These are phyloP conservation scores for Saitoella complicata DNA, from an alignment of 805 yeast genomes.

Conservation along the genomic window DNA sequence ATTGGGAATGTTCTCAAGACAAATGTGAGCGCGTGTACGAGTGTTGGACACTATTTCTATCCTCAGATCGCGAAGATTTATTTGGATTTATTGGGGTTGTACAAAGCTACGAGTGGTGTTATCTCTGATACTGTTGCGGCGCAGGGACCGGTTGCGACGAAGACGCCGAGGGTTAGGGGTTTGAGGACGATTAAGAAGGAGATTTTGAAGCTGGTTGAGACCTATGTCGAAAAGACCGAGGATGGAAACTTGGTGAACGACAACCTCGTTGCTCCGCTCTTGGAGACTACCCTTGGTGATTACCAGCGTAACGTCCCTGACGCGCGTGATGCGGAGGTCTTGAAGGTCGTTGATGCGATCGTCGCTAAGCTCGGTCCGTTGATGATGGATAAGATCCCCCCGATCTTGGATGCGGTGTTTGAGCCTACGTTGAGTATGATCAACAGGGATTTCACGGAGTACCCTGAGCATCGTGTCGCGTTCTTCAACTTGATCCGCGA, in stretches of 20 bases:
- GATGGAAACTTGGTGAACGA: constrained; percentile 69
- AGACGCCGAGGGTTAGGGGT: constrained; percentile 88
- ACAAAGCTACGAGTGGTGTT: constrained; percentile 75
- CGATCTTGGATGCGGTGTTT: constrained; percentile 77
- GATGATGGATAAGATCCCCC: constrained; percentile 79
- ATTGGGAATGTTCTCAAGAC: constrained; percentile 90
- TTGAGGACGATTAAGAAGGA: constrained; percentile 94
- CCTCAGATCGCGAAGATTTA: constrained; percentile 77
- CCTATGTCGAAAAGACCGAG: constrained; percentile 75
- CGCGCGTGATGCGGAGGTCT: constrained; percentile 94
- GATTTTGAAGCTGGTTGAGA: constrained; percentile 72
- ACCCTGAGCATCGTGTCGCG: constrained; percentile 95
- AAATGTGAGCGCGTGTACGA: constrained; percentile 85
- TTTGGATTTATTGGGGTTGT: constrained; percentile 75
- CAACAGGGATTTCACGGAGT: constrained; percentile 85
- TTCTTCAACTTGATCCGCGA: constrained; percentile 81
- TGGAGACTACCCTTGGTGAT: constrained; percentile 75
- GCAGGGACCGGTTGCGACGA: constrained; percentile 80
- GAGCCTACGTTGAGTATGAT: constrained; percentile 93
- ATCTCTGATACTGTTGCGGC: constrained; percentile 63
- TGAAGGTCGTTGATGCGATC: constrained; percentile 84
- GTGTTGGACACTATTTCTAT: constrained; percentile 82
- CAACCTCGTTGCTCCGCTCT: constrained; percentile 66
- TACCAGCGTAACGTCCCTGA: constrained; percentile 80
- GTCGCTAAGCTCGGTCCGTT: constrained; percentile 73